A percentile compares a stretch with the other conserved stretches of the same genome.
These are phyloP conservation scores for Podaxis sp. DNA, from an alignment of 768 basidiomycete species.

Conservation along the genomic window DNA sequence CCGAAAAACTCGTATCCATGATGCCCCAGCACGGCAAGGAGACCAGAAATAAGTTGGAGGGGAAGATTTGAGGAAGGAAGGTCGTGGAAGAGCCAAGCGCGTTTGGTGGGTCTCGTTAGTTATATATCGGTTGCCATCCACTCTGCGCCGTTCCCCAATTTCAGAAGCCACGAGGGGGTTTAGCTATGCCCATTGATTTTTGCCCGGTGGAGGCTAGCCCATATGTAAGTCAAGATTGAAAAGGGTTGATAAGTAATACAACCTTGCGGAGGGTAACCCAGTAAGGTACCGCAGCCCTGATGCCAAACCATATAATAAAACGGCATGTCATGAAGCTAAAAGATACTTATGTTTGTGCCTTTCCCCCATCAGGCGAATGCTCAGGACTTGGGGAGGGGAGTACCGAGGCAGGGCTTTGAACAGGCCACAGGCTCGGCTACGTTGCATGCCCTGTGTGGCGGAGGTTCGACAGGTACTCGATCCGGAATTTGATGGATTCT, in stretches of 20 bases:
- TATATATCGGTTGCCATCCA: not conserved
- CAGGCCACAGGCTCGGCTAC: not conserved
- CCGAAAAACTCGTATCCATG: not conserved
- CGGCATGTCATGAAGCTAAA: not conserved
- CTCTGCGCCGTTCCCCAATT: slow-evolving; percentile 1
- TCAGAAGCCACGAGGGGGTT: not conserved
- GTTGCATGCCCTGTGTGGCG: not conserved
- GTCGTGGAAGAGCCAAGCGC: not conserved
- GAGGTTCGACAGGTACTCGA: not conserved
- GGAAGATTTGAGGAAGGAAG: not conserved
- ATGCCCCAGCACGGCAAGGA: not conserved
- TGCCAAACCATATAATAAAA: not conserved
- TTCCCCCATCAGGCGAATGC: not conserved
- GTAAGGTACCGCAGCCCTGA: not conserved
- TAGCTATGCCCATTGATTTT: not conserved
- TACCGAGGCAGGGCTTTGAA: not conserved
- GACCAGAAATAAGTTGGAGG: not conserved
- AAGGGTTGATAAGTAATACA: not conserved
- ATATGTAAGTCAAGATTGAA: not conserved
- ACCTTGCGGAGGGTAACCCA: not conserved
- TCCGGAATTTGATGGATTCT: not conserved
- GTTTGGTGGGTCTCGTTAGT: not conserved
- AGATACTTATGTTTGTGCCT: not conserved
- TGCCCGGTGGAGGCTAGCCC: not conserved
- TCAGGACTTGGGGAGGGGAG: not conserved